These are phyloP conservation scores for Cyclostephanos tholiformis DNA, from an alignment of 108 stramenopile species.

Conservation along the genomic window DNA sequence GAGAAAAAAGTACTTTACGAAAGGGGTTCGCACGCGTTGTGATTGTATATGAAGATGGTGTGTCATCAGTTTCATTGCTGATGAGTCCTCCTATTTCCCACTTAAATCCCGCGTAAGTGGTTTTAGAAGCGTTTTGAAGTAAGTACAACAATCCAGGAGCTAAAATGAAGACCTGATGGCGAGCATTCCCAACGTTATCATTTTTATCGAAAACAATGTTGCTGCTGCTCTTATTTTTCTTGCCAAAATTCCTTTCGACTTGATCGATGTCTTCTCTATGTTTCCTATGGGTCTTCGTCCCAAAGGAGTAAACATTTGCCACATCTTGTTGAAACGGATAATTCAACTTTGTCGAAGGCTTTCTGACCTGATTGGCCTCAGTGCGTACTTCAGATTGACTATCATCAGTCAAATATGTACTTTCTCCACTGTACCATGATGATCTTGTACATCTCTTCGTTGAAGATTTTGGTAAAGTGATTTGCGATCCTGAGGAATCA, in stretches of 20 bases:
- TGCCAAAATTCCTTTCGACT: neutral
- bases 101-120: neutral
- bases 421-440: conserved; percentile 8
- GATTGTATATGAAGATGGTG: neutral
- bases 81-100: neutral
- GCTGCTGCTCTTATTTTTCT: neutral
- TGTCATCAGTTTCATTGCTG: neutral
- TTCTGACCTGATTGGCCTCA: conserved; percentile 41
- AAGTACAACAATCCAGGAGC: conserved; percentile 75
- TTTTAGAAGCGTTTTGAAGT: conserved; percentile 46
- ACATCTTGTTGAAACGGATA: conserved; percentile 5
- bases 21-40: conserved; percentile 42
- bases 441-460: conserved; percentile 25
- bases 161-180: conserved; percentile 71
- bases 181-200: conserved; percentile 15
- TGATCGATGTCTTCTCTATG: neutral
- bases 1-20: conserved; percentile 42
- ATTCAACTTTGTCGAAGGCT: neutral
- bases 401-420: conserved; percentile 15
- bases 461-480: conserved; percentile 41
- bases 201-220: neutral
- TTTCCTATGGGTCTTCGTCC: conserved; percentile 3
- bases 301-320: conserved; percentile 34
- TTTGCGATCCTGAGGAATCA: conserved; percentile 43
- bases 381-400: conserved; percentile 55